These are phyloP conservation scores for Neospermospora avenae DNA, from an alignment of 2,329 filamentous ascomycete species.

Conservation along the genomic window DNA sequence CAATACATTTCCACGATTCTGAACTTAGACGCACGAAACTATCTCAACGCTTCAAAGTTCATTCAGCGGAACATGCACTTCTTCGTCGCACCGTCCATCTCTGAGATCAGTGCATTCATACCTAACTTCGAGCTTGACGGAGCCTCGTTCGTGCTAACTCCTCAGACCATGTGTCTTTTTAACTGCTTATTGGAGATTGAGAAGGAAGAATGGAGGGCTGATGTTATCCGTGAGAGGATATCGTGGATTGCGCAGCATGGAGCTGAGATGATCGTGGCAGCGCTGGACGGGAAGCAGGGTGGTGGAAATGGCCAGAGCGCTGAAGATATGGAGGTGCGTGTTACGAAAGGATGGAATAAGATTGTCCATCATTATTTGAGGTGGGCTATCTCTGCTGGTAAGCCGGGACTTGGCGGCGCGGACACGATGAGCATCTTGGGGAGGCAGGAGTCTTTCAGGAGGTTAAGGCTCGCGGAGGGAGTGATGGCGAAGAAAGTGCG, in stretches of 20 bases:
- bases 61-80: conserved; percentile 54
- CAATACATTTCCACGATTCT: conserved; percentile 51
- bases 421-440: conserved; percentile 54
- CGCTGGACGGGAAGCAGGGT: background rate
- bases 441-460: conserved; percentile 45
- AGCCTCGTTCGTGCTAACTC: background rate
- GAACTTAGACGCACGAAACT: conserved; percentile 53
- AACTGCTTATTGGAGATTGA: conserved; percentile 13
- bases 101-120: conserved; percentile 19
- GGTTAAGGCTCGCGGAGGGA: conserved; percentile 31
- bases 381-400: conserved; percentile 51
- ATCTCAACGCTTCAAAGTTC: conserved; percentile 53
- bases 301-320: background rate
- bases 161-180: conserved; percentile 13
- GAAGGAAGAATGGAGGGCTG: conserved; percentile 7
- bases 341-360: conserved; percentile 38
- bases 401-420: conserved; percentile 50
- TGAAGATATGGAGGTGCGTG: background rate
- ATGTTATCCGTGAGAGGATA: conserved; percentile 5
- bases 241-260: conserved; percentile 11
- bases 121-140: conserved; percentile 20
- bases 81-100: conserved; percentile 42
- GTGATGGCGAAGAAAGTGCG: conserved; percentile 15
- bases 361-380: conserved; percentile 54
- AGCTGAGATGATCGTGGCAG: background rate